Evolutionary conservation across 805 yeast genomes (phyloP).

Genomic region (Pichia insulana): DNA sequence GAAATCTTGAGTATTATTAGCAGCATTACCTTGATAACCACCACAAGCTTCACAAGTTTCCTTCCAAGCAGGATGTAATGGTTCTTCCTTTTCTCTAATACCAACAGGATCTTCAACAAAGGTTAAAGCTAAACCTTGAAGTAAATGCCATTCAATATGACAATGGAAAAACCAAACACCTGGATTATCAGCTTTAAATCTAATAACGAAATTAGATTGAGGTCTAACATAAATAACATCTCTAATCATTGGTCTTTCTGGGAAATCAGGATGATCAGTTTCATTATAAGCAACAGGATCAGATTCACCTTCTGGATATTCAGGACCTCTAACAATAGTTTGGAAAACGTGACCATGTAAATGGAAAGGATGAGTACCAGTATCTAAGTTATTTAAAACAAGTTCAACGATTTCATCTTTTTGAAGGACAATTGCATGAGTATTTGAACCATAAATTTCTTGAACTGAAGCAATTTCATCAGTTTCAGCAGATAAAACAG

Average conservation of each 20-base stretch:
- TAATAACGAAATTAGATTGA: constrained; percentile 73
- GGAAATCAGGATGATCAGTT: constrained; percentile 41
- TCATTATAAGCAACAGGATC: constrained; percentile 52
- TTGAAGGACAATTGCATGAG: constrained; percentile 64
- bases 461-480: constrained; percentile 36
- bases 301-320: constrained; percentile 39
- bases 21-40: constrained; percentile 75
- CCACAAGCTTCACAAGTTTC: constrained; percentile 48
- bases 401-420: constrained; percentile 66
- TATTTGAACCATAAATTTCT: constrained; percentile 66
- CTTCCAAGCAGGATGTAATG: constrained; percentile 50
- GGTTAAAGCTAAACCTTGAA: constrained; percentile 81
- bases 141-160: constrained; percentile 97
- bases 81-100: constrained; percentile 50
- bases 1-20: constrained; percentile 60
- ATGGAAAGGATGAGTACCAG: constrained; percentile 97
- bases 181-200: constrained; percentile 90
- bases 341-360: constrained; percentile 93
- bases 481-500: constrained; percentile 69
- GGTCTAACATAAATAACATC: constrained; percentile 76
- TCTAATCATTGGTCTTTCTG: constrained; percentile 74
- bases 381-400: constrained; percentile 75
- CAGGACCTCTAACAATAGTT: constrained; percentile 61
- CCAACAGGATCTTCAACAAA: constrained; percentile 77
- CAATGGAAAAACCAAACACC: constrained; percentile 99